A percentile compares a stretch with the other conserved stretches of the same genome.
These are phyloP conservation scores for Angomonas ambiguus DNA, from an alignment of 208 protist genomes.

Conservation along the genomic window DNA sequence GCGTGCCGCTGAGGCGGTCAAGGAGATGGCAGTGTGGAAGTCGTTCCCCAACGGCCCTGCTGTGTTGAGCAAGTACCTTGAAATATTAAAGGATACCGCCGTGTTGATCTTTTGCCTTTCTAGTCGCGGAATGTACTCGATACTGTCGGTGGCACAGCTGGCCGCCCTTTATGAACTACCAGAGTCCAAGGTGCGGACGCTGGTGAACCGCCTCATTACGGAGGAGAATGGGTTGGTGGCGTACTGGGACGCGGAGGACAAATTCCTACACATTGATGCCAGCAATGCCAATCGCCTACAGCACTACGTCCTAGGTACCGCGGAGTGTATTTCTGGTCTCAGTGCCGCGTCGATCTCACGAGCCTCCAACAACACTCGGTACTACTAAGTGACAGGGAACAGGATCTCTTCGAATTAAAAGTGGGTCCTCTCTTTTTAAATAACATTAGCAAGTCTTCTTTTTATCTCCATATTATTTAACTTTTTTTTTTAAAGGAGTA, in stretches of 20 bases:
- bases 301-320: slow-evolving; percentile 68
- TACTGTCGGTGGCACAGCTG: slow-evolving; percentile 71
- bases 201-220: slow-evolving; percentile 71
- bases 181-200: slow-evolving; percentile 45
- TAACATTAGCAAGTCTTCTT: background rate
- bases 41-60: slow-evolving; percentile 50
- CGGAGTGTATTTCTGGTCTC: slow-evolving; percentile 55
- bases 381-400: background rate
- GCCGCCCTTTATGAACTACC: slow-evolving; percentile 73
- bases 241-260: slow-evolving; percentile 84
- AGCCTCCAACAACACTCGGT: background rate
- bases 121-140: slow-evolving; percentile 73
- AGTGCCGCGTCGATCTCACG: slow-evolving; percentile 48
- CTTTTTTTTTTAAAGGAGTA: background rate
- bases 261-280: slow-evolving; percentile 72
- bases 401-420: background rate
- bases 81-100: slow-evolving; percentile 63
- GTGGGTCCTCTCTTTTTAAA: background rate
- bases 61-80: slow-evolving; percentile 40
- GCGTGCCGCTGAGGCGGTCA: slow-evolving; percentile 46
- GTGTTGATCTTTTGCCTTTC: slow-evolving; percentile 76
- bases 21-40: slow-evolving; percentile 57
- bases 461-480: slow-evolving; percentile 6
- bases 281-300: slow-evolving; percentile 81
- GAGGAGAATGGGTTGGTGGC: slow-evolving; percentile 67